Conservation (phyloP, 2,329 filamentous ascomycete species). For the Exophiala alcalophila region DNA sequence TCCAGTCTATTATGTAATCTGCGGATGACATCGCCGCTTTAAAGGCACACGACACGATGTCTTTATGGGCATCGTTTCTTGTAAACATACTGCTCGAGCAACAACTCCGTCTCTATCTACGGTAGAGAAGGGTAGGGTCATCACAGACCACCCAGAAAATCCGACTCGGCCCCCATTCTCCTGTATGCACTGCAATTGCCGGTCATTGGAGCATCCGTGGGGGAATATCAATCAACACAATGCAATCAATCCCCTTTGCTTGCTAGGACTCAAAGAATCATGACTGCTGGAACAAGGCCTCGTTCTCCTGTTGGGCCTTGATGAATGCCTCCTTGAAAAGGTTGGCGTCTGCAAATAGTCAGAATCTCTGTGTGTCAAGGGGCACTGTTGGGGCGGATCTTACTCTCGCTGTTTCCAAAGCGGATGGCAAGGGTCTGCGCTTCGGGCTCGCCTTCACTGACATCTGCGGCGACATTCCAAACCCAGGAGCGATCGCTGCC, state of each 20-base stretch:
- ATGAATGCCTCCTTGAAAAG: constrained; percentile 96
- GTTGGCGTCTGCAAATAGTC: constrained; percentile 72
- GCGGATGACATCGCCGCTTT: too few relatives aligned
- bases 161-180: too few relatives aligned
- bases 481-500: constrained; percentile 99
- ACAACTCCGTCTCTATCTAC: too few relatives aligned
- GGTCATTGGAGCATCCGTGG: constrained; percentile 10
- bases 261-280: constrained; percentile 9
- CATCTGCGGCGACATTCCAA: constrained; percentile 96
- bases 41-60: too few relatives aligned
- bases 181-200: background rate
- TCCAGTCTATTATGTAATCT: too few relatives aligned
- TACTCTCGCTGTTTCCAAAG: constrained; percentile 96
- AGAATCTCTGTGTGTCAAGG: background rate
- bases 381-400: constrained; percentile 38
- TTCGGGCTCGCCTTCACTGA: constrained; percentile 96
- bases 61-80: too few relatives aligned
- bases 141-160: too few relatives aligned
- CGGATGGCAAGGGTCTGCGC: constrained; percentile 93
- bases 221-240: constrained; percentile 16
- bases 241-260: constrained; percentile 5
- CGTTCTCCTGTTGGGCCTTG: constrained; percentile 95
- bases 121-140: too few relatives aligned
- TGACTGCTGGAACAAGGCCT: constrained; percentile 65
- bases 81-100: too few relatives aligned